Percentiles rank a stretch among this genome's conserved stretches.
Evolutionary conservation across 2,329 filamentous ascomycete genomes (phyloP).

Genomic region (Hortaea sp.): DNA sequence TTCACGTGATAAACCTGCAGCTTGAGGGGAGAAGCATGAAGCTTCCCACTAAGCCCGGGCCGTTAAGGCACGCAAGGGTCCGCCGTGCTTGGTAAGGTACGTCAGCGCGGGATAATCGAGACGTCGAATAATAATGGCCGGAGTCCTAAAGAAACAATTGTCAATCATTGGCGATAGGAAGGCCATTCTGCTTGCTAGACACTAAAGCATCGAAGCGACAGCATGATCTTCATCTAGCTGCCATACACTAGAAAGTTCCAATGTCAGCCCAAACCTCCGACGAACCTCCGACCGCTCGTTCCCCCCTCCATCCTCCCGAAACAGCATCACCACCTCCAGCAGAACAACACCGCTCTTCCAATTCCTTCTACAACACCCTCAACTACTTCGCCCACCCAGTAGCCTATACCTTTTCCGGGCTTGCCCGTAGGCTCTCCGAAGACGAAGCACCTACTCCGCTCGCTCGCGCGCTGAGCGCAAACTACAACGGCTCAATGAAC

Average conservation of each 20-base stretch:
- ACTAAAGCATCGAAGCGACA: neutral
- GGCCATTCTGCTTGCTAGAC: too few species aligned
- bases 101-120: too few species aligned
- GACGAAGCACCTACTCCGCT: constrained; percentile 32
- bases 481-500: constrained; percentile 29
- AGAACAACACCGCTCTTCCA: neutral
- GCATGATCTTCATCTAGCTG: neutral
- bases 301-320: neutral
- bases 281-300: neutral
- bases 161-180: too few species aligned
- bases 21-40: too few species aligned
- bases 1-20: too few species aligned
- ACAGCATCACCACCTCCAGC: neutral
- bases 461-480: constrained; percentile 26
- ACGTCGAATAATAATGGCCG: too few species aligned
- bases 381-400: constrained; percentile 42
- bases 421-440: constrained; percentile 37
- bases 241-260: neutral
- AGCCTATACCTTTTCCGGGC: constrained; percentile 37
- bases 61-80: too few species aligned
- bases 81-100: too few species aligned
- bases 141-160: too few species aligned
- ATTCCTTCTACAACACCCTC: constrained; percentile 16
- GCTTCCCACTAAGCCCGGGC: too few species aligned
- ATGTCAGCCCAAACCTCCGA: neutral